These are phyloP conservation scores for Cutaneotrichosporon dermatis DNA, from an alignment of 1,284 basidiomycete species.

Conservation along the genomic window DNA sequence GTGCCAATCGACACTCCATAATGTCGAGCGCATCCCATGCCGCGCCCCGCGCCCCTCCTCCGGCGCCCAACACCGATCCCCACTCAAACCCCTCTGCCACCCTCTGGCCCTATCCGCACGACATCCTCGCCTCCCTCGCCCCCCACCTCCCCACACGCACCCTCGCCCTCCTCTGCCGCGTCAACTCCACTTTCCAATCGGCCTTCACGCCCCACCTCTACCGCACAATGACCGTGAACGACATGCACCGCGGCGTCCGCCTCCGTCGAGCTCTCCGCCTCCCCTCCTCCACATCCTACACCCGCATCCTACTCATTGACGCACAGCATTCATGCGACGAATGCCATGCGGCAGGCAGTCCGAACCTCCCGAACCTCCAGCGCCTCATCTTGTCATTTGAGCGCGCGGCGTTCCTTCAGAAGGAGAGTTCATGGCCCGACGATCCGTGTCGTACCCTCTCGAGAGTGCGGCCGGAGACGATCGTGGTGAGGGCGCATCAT, in stretches of 20 bases:
- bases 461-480: background rate
- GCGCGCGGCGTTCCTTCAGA: background rate
- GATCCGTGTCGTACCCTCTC: conserved; percentile 1
- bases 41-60: no score
- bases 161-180: background rate
- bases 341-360: background rate
- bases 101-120: background rate
- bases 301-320: background rate
- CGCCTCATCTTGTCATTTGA: background rate
- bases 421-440: background rate
- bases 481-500: background rate
- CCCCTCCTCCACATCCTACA: background rate
- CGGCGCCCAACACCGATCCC: no score
- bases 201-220: background rate
- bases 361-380: background rate
- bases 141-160: background rate
- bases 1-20: no score
- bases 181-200: background rate
- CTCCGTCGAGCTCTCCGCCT: background rate
- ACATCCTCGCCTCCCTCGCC: background rate
- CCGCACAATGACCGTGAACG: background rate
- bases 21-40: no score
- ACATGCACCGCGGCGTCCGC: background rate
- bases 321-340: background rate
- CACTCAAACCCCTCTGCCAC: no score